Percentiles rank a stretch among this genome's conserved stretches.
Conservation (phyloP, 148 eudicot species). For the Fallopia convolvulus region DNA sequence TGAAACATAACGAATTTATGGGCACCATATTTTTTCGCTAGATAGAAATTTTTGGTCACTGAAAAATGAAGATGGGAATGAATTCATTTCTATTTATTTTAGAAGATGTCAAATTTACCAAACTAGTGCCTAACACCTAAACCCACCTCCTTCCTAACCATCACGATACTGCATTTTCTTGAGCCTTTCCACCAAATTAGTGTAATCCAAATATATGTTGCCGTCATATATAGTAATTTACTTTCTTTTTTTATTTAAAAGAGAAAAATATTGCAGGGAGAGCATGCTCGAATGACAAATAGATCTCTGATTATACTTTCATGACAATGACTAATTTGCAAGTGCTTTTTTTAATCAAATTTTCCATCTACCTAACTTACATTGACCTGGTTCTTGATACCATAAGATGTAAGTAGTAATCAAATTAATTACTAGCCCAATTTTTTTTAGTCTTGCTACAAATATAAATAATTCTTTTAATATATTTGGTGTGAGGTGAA, state of each 20-base stretch:
- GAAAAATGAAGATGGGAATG: neutral
- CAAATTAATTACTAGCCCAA: neutral
- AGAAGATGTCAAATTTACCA: neutral
- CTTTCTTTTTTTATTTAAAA: neutral
- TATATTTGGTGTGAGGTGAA: neutral
- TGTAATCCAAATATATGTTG: neutral
- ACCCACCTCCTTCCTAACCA: neutral
- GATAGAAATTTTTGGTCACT: neutral
- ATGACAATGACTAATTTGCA: neutral
- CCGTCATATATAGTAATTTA: neutral
- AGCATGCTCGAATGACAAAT: neutral
- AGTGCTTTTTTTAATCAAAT: neutral
- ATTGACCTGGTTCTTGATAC: neutral
- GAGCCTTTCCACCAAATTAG: neutral
- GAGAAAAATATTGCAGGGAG: neutral
- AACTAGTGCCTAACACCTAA: constrained; percentile 7
- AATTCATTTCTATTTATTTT: neutral
- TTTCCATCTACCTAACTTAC: neutral
- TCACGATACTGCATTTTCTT: neutral
- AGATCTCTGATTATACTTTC: neutral
- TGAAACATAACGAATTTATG: neutral
- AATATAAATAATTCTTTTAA: neutral
- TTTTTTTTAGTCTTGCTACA: neutral
- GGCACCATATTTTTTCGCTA: neutral
- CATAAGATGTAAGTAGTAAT: neutral